Base-by-base conservation (phyloP, 2,329 filamentous ascomycete species). In the Grosmannia huntii region DNA sequence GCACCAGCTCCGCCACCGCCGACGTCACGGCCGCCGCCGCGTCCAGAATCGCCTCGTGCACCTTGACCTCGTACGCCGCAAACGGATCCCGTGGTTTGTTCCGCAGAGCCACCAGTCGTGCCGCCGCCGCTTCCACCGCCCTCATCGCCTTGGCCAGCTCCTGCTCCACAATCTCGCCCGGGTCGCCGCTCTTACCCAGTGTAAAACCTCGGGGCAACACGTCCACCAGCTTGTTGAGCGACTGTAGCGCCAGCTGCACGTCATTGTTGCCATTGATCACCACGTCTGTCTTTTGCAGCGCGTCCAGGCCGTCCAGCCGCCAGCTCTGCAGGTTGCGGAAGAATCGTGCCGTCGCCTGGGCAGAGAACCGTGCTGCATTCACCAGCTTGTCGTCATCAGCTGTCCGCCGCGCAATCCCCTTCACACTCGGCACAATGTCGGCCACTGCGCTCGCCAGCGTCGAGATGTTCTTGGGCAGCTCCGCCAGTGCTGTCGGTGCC, bases 221-320 rank as follows among this genome's bases (percentile, higher is more conserved):
- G 69, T 99, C 94, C 1, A 92, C 90, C 55, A 96, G 77, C 75
- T 96, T 96, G 71, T 90, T 96, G 63, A 99, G 80, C 68, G 87
- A 89, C 74, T 97, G 92, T 56, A 99, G 78, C 65, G 95, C 90
- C 72, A 95, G 87, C 70, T 96, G 89, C 11, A 97, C 91, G 64
- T 99, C 94, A 63, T 95, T 89, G 72, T 96, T 97, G 77, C 88
- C 92, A 74, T 94, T 95, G 75, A 99, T 95, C 58, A 99, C 92
- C 38, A 97, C 90, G 62, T 97, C 92, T 3, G 90, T 95, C 82
- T 95, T 96, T 70, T 95, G 89, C 62, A 95, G 79, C 16, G 89
- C 83, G 64, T 96, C 91, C 70, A 97, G 82, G 59, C 89, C 90
- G 67, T 95, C 91, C 16, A 99, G 79, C 12, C 94, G 85, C 79